Percentiles rank a stretch among this genome's conserved stretches.
Conservation (phyloP, 176 grass and related monocot genomes). For the Pontederia paniculata region DNA sequence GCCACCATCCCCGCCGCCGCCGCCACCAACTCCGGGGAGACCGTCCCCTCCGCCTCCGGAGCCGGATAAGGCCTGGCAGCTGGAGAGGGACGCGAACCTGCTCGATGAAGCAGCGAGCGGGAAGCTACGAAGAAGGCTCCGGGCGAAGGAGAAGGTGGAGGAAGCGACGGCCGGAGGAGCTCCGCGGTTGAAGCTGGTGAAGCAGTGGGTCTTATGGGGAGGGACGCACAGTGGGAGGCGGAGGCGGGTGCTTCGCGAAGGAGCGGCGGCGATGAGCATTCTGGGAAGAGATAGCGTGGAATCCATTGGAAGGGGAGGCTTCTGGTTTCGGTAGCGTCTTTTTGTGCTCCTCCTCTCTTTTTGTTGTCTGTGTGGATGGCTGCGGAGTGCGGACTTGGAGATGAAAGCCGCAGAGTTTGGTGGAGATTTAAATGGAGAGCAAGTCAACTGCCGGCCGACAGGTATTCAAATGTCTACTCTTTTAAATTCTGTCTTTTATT, state of each 20-base stretch:
- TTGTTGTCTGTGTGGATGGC: no score
- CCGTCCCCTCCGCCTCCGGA: conserved; percentile 22
- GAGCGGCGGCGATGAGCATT: not conserved
- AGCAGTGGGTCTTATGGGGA: conserved; percentile 19
- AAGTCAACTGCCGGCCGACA: no score
- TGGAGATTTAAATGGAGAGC: no score
- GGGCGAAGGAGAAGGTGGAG: not conserved
- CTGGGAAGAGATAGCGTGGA: conserved; percentile 25
- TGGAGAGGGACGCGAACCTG: conserved; percentile 23
- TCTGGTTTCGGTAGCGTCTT: no score
- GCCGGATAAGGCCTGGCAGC: conserved; percentile 19
- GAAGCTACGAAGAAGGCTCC: not conserved
- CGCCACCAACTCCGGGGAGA: conserved; percentile 3
- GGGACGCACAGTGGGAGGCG: not conserved
- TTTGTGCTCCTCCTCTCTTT: no score
- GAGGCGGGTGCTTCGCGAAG: not conserved
- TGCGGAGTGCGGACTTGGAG: no score
- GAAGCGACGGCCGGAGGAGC: not conserved
- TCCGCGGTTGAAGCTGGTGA: not conserved
- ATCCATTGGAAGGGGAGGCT: conserved; percentile 28
- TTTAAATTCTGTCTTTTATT: no score
- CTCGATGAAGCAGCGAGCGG: not conserved
- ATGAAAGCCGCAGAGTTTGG: no score
- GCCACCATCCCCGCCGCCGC: conserved; percentile 16
- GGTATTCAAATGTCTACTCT: no score